phyloP scores from a whole-genome alignment of 2,329 filamentous ascomycete species.

The Blastomyces emzantsi region DNA sequence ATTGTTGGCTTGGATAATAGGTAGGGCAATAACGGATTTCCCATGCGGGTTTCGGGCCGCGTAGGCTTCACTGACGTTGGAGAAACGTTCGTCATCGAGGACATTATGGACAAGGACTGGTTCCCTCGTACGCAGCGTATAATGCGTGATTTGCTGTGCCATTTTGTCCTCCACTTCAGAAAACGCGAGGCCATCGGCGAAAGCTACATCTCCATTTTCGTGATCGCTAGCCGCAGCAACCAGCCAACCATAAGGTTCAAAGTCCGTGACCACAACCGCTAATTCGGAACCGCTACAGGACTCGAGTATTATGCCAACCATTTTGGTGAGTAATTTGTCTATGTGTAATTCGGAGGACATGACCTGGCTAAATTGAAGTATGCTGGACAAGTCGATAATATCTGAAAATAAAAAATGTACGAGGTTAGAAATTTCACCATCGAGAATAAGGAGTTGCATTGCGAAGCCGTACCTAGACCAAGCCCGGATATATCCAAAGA shows the following conservation, averaged over 20 bases:
- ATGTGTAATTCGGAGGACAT: constrained; percentile 57
- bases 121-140: constrained; percentile 54
- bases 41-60: constrained; percentile 47
- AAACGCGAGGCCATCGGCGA: constrained; percentile 47
- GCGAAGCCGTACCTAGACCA: constrained; percentile 27
- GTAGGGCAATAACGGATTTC: constrained; percentile 53
- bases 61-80: constrained; percentile 51
- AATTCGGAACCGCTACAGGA: constrained; percentile 53
- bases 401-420: constrained; percentile 33
- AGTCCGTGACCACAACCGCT: constrained; percentile 53
- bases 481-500: constrained; percentile 36
- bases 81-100: constrained; percentile 56
- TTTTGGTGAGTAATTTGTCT: constrained; percentile 53
- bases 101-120: constrained; percentile 56
- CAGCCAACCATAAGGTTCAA: constrained; percentile 47
- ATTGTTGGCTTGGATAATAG: constrained; percentile 52
- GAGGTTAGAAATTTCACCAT: constrained; percentile 3
- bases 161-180: constrained; percentile 50
- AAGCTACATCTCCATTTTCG: constrained; percentile 47
- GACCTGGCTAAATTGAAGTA: constrained; percentile 56
- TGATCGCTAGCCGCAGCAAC: constrained; percentile 53
- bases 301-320: constrained; percentile 56
- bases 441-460: background rate
- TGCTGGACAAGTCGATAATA: constrained; percentile 55
- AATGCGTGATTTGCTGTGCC: constrained; percentile 53